These are phyloP conservation scores for Hypoxylon sp. DNA, from an alignment of 2,329 filamentous ascomycete species.

Conservation along the genomic window DNA sequence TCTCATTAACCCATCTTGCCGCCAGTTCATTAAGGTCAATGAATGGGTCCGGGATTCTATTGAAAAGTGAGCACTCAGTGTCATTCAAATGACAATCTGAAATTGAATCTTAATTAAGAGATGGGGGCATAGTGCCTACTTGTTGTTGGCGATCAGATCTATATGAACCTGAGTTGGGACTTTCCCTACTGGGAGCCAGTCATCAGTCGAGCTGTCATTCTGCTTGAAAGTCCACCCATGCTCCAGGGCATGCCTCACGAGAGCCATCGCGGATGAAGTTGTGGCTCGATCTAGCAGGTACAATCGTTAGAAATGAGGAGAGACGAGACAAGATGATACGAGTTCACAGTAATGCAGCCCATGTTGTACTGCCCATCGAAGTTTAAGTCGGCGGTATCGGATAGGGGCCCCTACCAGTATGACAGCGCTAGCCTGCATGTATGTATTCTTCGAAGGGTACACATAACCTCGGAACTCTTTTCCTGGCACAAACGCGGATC, in stretches of 20 bases:
- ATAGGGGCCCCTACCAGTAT: not conserved
- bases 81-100: not conserved
- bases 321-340: not conserved
- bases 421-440: conserved; percentile 1
- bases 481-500: too few relatives aligned
- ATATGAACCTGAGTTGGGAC: conserved; percentile 56
- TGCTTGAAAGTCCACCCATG: conserved; percentile 45
- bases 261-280: conserved; percentile 34
- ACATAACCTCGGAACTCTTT: too few relatives aligned
- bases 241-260: conserved; percentile 38
- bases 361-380: not conserved
- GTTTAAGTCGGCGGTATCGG: not conserved
- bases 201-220: conserved; percentile 25
- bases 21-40: conserved; percentile 71
- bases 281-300: not conserved
- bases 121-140: conserved; percentile 42
- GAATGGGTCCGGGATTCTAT: conserved; percentile 67
- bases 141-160: conserved; percentile 54
- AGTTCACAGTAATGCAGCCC: not conserved
- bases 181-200: conserved; percentile 53
- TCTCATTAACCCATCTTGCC: conserved; percentile 72
- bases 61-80: conserved; percentile 6
- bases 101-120: not conserved
- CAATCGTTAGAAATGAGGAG: not conserved
- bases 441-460: too few relatives aligned